Base-by-base conservation (phyloP, 164 flowering plant genomes). In the Vitis riparia region DNA sequence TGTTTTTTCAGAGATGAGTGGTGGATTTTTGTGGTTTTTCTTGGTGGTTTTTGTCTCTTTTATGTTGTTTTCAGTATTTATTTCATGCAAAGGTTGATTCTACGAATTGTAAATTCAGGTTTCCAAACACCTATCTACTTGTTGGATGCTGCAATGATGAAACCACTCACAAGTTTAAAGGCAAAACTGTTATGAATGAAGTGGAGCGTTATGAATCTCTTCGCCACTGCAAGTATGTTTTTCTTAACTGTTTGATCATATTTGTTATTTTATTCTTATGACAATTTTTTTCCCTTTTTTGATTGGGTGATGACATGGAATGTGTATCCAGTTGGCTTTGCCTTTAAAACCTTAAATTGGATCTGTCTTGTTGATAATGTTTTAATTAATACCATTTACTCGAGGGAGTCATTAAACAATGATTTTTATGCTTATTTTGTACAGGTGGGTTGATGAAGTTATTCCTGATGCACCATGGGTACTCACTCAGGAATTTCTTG, bases 391-490 rank as follows among this genome's bases (percentile, higher is more conserved):
- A 6, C 44, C 7, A 37, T 37, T 3, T 37, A 37, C 44, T 37
- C 44, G 7, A 37, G 44, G 44, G 27, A 23, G 27, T 23, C 27
- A 37, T 6, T 37, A 6, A 37, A 37, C 7, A 6, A 37, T 66
- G 56, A 57, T 67, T 56, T 63, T 14, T 11, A 8, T 23, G 14
- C n/a, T 19, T 13, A 14, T 13, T 51, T 19, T 52, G n/a, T 68
- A 66, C 83, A 95, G 98, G 84, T 95, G 99, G 99, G 99, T 95
- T 57, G 98, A 95, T 78, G 99, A 95, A 85, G 98, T 95, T 66
- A 91, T 95, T 76, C 97, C 99, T 19, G 92, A 91, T 84, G 99
- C 99, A 2, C 99, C 99, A 12, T 95, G 98, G 99, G 99, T 95
- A 58, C 51, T 91, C 47, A 71, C 77, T 11, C 83, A 81, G 68